Conservation (phyloP, 306 rosid genomes). For the Begonia fuchsioides region DNA sequence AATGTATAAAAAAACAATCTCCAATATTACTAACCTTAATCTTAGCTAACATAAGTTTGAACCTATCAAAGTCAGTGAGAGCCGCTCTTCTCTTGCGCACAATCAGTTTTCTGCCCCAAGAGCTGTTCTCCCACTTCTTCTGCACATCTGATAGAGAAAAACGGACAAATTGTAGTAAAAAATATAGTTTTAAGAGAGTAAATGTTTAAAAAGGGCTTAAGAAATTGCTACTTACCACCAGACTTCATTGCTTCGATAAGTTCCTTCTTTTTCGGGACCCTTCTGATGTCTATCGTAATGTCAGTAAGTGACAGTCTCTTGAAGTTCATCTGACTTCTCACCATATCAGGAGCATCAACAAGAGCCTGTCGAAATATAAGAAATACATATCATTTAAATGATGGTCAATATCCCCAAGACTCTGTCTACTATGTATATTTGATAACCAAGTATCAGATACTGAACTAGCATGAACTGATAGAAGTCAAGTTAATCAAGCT, state of each 20-base stretch:
- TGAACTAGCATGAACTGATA: not conserved
- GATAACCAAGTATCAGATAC: not conserved
- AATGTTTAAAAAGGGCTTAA: too few relatives aligned
- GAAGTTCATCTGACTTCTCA: constrained; percentile 59
- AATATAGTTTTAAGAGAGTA: too few relatives aligned
- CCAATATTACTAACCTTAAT: constrained; percentile 68
- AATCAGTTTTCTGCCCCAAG: constrained; percentile 88
- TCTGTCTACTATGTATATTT: not conserved
- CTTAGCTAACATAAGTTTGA: constrained; percentile 89
- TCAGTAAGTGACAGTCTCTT: constrained; percentile 93
- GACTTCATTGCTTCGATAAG: constrained; percentile 80
- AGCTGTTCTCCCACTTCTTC: constrained; percentile 95
- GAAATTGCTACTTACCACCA: constrained; percentile 33
- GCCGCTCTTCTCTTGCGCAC: constrained; percentile 70
- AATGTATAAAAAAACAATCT: not conserved
- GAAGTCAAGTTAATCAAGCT: not conserved
- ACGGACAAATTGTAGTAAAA: not conserved
- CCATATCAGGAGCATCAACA: constrained; percentile 89
- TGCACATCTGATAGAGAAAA: constrained; percentile 47
- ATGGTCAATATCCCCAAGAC: not conserved
- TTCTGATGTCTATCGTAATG: constrained; percentile 76
- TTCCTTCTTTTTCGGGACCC: constrained; percentile 85
- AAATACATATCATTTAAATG: not conserved
- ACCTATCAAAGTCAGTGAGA: constrained; percentile 79
- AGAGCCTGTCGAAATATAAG: constrained; percentile 44